Conservation (phyloP, 2,329 filamentous ascomycete genomes). For the Ascochyta fabae region DNA sequence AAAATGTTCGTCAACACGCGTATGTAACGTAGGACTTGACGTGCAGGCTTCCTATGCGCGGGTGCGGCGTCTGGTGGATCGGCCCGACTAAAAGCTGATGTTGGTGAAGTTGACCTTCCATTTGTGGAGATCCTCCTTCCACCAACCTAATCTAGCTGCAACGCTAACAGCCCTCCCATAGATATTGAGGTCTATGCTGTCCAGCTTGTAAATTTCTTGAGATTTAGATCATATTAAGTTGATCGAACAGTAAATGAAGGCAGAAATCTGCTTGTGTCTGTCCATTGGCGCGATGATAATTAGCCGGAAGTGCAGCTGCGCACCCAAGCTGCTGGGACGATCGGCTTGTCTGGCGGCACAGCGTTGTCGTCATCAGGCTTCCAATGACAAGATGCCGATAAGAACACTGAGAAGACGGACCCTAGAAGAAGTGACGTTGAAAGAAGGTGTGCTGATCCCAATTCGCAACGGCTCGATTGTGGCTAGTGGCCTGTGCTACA, state of each 20-base stretch:
- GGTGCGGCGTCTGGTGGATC: background rate
- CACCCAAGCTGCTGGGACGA: background rate
- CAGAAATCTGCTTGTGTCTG: background rate
- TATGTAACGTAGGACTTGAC: background rate
- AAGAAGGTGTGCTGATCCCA: background rate
- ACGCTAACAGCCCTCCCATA: no score
- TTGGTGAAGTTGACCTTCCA: conserved; percentile 1
- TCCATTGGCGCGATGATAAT: background rate
- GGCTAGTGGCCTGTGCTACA: no score
- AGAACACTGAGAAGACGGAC: background rate
- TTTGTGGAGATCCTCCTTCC: background rate
- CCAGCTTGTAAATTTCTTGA: no score
- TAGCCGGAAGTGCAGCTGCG: background rate
- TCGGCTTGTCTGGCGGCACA: background rate
- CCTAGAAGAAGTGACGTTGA: background rate
- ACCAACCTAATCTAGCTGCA: background rate
- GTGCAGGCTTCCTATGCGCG: conserved; percentile 1
- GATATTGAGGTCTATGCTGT: no score
- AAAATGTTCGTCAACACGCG: background rate
- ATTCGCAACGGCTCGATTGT: background rate
- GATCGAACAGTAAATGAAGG: no score
- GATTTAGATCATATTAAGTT: no score
- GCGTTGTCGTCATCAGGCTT: background rate
- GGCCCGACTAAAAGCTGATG: conserved; percentile 1
- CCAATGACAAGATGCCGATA: background rate